Evolutionary conservation across 768 basidiomycete species (phyloP).

Genomic region (Chalciporus pseudorubinellus): DNA sequence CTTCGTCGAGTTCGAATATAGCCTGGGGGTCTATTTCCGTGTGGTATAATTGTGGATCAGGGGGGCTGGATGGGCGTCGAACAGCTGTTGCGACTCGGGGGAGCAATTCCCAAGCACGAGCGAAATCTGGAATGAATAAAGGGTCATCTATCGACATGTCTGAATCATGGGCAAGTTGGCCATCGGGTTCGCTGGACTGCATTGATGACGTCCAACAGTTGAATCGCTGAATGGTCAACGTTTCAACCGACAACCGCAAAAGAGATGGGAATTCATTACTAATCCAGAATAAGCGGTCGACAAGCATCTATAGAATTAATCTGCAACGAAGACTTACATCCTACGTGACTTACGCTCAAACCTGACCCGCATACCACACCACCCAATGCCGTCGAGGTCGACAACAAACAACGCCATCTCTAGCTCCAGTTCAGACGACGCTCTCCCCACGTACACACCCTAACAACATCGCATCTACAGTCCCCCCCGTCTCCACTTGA

Average conservation of each 20-base stretch:
- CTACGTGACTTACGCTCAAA: no score
- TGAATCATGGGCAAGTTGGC: background rate
- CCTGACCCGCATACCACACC: no score
- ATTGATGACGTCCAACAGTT: constrained; percentile 10
- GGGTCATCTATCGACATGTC: background rate
- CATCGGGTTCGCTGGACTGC: constrained; percentile 2
- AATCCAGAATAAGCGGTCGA: no score
- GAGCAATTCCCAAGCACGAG: constrained; percentile 19
- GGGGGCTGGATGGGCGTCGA: constrained; percentile 26
- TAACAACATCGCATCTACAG: constrained; percentile 65
- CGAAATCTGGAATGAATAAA: constrained; percentile 13
- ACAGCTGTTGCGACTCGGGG: constrained; percentile 16
- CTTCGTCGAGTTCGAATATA: constrained; percentile 30
- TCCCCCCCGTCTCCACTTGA: constrained; percentile 55
- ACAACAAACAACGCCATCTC: no score
- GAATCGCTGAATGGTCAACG: no score
- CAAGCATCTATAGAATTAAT: no score
- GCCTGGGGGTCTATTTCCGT: constrained; percentile 14
- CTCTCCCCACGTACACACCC: constrained; percentile 68
- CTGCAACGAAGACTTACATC: no score
- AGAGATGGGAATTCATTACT: no score
- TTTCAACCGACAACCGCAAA: no score
- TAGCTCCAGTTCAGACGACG: constrained; percentile 31
- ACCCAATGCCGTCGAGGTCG: no score
- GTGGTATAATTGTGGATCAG: constrained; percentile 19